Base-by-base conservation (phyloP, 2,329 filamentous ascomycete species). In the Paraconiothyrium brasiliense region DNA sequence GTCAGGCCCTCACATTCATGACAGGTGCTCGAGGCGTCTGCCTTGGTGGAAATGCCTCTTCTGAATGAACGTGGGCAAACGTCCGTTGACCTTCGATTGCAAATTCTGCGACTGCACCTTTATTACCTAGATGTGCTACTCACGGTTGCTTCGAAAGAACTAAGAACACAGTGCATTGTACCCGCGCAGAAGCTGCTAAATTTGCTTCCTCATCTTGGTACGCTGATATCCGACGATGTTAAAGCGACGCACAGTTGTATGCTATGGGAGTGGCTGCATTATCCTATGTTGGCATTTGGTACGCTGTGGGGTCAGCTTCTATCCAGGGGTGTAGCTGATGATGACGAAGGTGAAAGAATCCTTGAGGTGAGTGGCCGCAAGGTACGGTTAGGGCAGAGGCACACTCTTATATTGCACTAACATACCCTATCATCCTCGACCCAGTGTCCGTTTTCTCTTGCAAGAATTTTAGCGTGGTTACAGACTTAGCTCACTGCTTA, bases 11-110 rank as follows among this genome's bases (percentile, higher is more conserved):
- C 2, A 61, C 24, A 22, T 2, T 6, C 37, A 16, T 1, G 7
- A n/a, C 44, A 58, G 59, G n/a, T 61, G 24, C 55, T 61, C 13
- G 54, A 61, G 32, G 59, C 59, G 4, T 49, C 59, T 44, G 54
- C 54, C 7, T 13, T 61, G 3, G 32, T 48, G 2, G 54, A 61
- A 22, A 61, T 35, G 22, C 59, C 59, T 20, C 43, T 61, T 20
- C 49, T 61, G 7, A 54, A 20, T 30, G 20, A 20, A 7, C 11
- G n/a, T n/a, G 49, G 55, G 37, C 34, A 34, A 13, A n/a, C 39
- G 10, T 44, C 48, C 9, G 43, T 61, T 22, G 48, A 61, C 11
- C 9, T 61, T 16, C 34, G 30, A 20, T 34, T 61, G n/a, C 47
- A 58, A 20, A 43, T 32, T 4, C 32, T 61, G n/a, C 37, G 16